Evolutionary conservation across 2,329 filamentous ascomycete species (phyloP).

Genomic region (Fusarium palustre): DNA sequence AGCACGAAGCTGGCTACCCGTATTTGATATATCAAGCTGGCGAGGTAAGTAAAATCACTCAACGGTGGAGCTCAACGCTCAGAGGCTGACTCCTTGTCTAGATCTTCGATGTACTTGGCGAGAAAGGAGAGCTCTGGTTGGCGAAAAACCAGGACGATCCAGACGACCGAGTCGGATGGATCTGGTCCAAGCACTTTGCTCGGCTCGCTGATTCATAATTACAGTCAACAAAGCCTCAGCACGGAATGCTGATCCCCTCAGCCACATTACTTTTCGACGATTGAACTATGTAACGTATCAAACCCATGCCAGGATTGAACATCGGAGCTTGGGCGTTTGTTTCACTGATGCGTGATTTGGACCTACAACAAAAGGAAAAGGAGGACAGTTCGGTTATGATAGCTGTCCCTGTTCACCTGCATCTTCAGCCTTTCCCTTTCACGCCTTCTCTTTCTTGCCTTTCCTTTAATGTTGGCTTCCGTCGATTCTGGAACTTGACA

Average conservation of each 20-base stretch:
- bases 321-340: slow-evolving; percentile 43
- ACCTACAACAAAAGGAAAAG: slow-evolving; percentile 32
- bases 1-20: slow-evolving; percentile 93
- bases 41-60: slow-evolving; percentile 69
- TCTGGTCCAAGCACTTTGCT: slow-evolving; percentile 99
- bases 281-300: slow-evolving; percentile 43
- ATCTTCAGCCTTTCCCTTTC: slow-evolving; percentile 34
- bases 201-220: slow-evolving; percentile 66
- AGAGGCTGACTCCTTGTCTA: slow-evolving; percentile 47
- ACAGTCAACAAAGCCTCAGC: slow-evolving; percentile 26
- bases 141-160: slow-evolving; percentile 96
- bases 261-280: slow-evolving; percentile 23
- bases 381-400: slow-evolving; percentile 27
- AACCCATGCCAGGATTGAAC: slow-evolving; percentile 43
- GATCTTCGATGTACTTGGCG: slow-evolving; percentile 92
- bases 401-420: slow-evolving; percentile 26
- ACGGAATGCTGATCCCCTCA: slow-evolving; percentile 18
- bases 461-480: slow-evolving; percentile 22
- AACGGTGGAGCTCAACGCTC: neutral
- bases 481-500: slow-evolving; percentile 29
- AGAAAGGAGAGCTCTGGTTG: slow-evolving; percentile 97
- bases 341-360: slow-evolving; percentile 37
- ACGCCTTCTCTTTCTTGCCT: slow-evolving; percentile 11
- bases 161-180: slow-evolving; percentile 86
- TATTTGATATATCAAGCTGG: slow-evolving; percentile 96